Evolutionary conservation across 441 rosid species (phyloP).

Genomic region (Melastoma candidum): DNA sequence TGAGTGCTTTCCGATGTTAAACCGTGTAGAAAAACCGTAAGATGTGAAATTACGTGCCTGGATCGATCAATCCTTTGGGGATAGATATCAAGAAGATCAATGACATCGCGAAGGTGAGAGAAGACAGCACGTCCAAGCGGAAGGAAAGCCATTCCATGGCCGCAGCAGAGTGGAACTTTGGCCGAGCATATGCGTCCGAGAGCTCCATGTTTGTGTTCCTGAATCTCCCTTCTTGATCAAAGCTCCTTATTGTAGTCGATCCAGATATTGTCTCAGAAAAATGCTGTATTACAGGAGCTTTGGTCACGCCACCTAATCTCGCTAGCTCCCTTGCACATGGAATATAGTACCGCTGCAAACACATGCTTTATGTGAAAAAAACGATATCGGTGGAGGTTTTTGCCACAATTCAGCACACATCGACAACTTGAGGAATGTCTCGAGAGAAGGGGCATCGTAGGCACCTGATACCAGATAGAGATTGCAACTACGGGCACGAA

Average conservation of each 20-base stretch:
- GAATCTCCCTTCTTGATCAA: conserved; percentile 70
- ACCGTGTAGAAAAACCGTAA: no score
- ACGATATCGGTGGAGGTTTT: no score
- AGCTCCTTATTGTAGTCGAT: conserved; percentile 73
- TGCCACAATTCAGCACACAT: no score
- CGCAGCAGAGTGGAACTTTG: conserved; percentile 54
- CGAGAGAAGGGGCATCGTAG: not conserved
- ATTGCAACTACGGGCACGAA: conserved; percentile 2
- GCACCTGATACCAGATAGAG: conserved; percentile 12
- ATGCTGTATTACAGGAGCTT: conserved; percentile 82
- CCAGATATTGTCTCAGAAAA: conserved; percentile 83
- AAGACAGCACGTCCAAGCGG: conserved; percentile 69
- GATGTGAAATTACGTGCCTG: conserved; percentile 31
- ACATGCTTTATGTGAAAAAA: no score
- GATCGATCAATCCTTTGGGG: conserved; percentile 64
- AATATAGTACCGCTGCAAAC: conserved; percentile 54
- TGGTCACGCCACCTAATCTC: conserved; percentile 63
- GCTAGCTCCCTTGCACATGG: conserved; percentile 78
- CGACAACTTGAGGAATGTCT: no score
- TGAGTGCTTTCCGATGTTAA: no score
- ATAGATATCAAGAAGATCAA: conserved; percentile 55
- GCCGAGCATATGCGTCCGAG: conserved; percentile 64
- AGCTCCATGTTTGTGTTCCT: conserved; percentile 48
- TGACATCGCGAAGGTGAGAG: conserved; percentile 59
- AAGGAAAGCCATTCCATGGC: conserved; percentile 89